A percentile compares a stretch with the other conserved stretches of the same genome.
These are phyloP conservation scores for Aspergillus sergii DNA, from an alignment of 2,329 filamentous ascomycete genomes.

Conservation along the genomic window DNA sequence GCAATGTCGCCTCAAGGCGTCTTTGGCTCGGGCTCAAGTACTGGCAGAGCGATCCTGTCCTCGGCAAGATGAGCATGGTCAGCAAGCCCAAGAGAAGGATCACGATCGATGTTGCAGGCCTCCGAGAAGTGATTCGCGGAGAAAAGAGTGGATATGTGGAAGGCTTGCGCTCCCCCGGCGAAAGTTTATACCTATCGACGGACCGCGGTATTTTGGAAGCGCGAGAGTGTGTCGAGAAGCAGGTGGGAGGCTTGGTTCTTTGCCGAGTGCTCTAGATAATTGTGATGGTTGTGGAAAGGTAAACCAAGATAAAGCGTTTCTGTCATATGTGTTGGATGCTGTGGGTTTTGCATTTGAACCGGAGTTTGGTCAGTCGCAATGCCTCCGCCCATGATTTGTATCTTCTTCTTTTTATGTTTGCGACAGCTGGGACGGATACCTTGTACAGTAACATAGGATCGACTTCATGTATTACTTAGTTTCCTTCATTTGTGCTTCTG, in stretches of 20 bases:
- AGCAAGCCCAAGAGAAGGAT: conserved; percentile 75
- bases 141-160: conserved; percentile 67
- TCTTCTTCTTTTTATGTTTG: conserved; percentile 24
- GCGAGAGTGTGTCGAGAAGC: conserved; percentile 78
- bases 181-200: conserved; percentile 79
- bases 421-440: conserved; percentile 37
- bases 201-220: conserved; percentile 77
- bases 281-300: conserved; percentile 1
- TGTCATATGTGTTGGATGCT: conserved; percentile 22
- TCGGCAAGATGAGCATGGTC: conserved; percentile 67
- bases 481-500: conserved; percentile 19
- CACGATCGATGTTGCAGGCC: conserved; percentile 62
- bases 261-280: conserved; percentile 60
- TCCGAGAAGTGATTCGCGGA: conserved; percentile 70
- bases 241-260: conserved; percentile 76
- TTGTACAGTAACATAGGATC: conserved; percentile 40
- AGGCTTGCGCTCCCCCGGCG: conserved; percentile 74
- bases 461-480: conserved; percentile 28
- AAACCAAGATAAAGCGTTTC: conserved; percentile 15
- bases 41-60: conserved; percentile 78
- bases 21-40: conserved; percentile 93
- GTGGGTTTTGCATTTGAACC: conserved; percentile 37
- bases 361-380: conserved; percentile 43
- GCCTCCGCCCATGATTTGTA: conserved; percentile 32
- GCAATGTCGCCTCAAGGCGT: conserved; percentile 73